phyloP scores from a whole-genome alignment of 768 basidiomycete genomes.

The Russula vinacea region DNA sequence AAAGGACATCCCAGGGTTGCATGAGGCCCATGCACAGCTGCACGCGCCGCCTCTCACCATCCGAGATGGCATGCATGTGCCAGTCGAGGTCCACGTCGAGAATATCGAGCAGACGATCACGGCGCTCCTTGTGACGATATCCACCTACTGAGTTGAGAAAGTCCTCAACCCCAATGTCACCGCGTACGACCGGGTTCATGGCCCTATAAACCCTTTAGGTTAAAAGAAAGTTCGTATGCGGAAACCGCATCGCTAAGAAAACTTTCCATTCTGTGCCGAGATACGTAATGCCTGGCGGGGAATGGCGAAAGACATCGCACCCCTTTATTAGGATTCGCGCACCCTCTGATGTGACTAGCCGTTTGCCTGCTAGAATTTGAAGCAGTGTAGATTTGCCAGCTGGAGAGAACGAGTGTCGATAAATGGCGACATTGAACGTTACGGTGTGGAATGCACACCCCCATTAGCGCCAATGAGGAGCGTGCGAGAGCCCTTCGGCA shows the following conservation, averaged over 20 bases:
- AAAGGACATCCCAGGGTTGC: constrained; percentile 87
- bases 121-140: constrained; percentile 84
- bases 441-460: constrained; percentile 47
- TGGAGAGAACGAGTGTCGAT: constrained; percentile 32
- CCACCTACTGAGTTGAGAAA: constrained; percentile 99
- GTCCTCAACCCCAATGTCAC: constrained; percentile 87
- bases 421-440: not conserved
- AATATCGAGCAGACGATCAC: constrained; percentile 84
- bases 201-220: constrained; percentile 52
- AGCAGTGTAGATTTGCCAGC: constrained; percentile 96
- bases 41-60: constrained; percentile 90
- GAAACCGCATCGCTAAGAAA: not conserved
- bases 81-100: constrained; percentile 94
- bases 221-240: constrained; percentile 1
- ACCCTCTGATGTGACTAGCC: constrained; percentile 53
- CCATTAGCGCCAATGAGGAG: constrained; percentile 93
- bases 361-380: constrained; percentile 90
- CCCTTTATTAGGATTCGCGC: constrained; percentile 70
- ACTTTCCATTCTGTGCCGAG: constrained; percentile 91
- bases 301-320: constrained; percentile 85
- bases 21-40: constrained; percentile 97
- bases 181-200: constrained; percentile 92
- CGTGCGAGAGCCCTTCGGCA: constrained; percentile 76
- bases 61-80: constrained; percentile 95
- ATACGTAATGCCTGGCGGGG: constrained; percentile 78